Evolutionary conservation across 139 green algal genomes (phyloP), one percentile per base, ranked within the genome.

Genomic region (Astrephomene gubernaculifera): DNA sequence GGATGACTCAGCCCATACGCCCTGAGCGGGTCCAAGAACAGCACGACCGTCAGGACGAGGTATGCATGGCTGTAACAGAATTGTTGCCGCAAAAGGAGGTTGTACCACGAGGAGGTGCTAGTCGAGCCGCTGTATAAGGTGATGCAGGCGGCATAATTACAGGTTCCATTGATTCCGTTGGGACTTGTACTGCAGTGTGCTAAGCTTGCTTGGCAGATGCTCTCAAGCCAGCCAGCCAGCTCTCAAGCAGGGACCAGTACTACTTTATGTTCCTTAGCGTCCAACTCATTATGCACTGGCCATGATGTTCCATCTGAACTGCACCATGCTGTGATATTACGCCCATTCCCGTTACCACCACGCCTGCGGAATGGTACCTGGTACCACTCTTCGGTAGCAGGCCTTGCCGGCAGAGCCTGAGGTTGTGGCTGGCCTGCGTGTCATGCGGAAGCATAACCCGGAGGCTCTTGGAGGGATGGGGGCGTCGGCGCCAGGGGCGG

Each of bases 1-100:
- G 94, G 94, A 97, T 97, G 94, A 97, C 91, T 1, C 89, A 90
- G 71, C 92, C 92, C 41, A 93, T 91, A 89, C 71, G 36, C 1
- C 84, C 90, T 21, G 70, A 85, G 44, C 17, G 49, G 24, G 53
- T 82, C 10, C 38, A 86, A 17, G 36, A 2, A 12, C 19, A 69
- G 9, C 53, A 89, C 69, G 35, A 83, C 74, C 41, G 70, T 8
- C 54, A 88, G 44, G 86, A 89, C 73, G 41, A 85, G 65, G 54
- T n/a, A n/a, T n/a, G n/a, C n/a, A n/a, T n/a, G n/a, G n/a, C n/a
- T n/a, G n/a, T n/a, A n/a, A n/a, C n/a, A n/a, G n/a, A n/a, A n/a
- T n/a, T n/a, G n/a, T n/a, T n/a, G n/a, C n/a, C n/a, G n/a, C n/a
- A n/a, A n/a, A n/a, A n/a, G n/a, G n/a, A n/a, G n/a, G n/a, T n/a